Base-by-base conservation (phyloP, 1,139 yeast species). In the Lodderomyces metapsilosis region DNA sequence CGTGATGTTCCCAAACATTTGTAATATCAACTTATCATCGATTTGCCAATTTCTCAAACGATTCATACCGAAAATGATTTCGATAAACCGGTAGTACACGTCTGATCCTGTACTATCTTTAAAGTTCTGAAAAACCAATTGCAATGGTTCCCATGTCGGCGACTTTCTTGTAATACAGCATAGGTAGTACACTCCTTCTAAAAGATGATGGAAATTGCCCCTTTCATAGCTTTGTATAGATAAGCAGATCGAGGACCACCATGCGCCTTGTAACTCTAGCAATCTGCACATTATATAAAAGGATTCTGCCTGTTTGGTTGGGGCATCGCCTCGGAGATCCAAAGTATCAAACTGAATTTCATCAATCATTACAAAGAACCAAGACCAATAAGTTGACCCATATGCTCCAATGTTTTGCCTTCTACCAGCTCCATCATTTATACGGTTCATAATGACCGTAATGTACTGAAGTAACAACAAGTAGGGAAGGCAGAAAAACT, bases 11-110 rank as follows among this genome's bases (percentile, higher is more conserved):
- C 59, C 42, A 44, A 69, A 71, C 3, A 71, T 41, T 22, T 53
- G 55, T 9, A 61, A 44, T 2, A 73, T 46, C 16, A 69, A 39
- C 33, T 54, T 54, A 36, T 72, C 78, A 33, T 69, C 68, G 2
- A 70, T 37, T 3, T 66, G 64, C 76, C 76, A 72, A 8, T 53
- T 48, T 5, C 56, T 50, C 13, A 57, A 50, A 38, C 62, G 61
- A 41, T 57, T 56, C 31, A 67, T 49, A 3, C 53, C 42, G n/a
- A 58, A 59, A 24, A 66, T 53, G 8, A 60, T 52, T 41, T 68
- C 71, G 8, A 70, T 45, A 43, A 62, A 68, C 15, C 56, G 52
- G 21, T 53, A 56, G 41, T 59, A 61, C 22, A 59, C 50, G 5
- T 42, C 43, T 4, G 39, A 37, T 16, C 39, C 34, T 1, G 41